Evolutionary conservation across 768 basidiomycete genomes (phyloP), one percentile per base, ranked within the genome.

Genomic region (Hygrophorus pudorinus): DNA sequence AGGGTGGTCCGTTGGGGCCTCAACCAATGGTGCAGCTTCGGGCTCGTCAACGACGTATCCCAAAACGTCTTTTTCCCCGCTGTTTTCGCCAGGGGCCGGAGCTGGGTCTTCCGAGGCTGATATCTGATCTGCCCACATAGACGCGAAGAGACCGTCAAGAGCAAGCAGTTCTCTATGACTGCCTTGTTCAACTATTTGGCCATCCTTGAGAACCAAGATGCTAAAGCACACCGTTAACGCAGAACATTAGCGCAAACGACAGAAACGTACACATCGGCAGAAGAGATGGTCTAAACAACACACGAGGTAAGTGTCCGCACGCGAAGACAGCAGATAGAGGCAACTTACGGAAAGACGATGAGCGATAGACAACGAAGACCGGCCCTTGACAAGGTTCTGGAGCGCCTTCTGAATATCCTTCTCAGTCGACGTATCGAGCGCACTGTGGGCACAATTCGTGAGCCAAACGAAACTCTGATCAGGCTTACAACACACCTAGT

Each of bases 151-250:
- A 41, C 86, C 86, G 51, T 83, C 74, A 36, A 65, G 62, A 24
- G 78, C 76, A 37, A 92, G 63, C 27, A 96, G 69, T 48, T 92
- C 87, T 46, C 74, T 77, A 60, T 90, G 89, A 33, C 64, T 75
- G 7, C 90, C 90, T 47, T 76, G 75, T 61, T 97, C 94, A 31
- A 85, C 69, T 36, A 98, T 82, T 56, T 80, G 77, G 3, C 94
- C 93, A 56, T 96, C 85, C 53, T 86, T 85, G 47, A 98, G 77
- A 18, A 96, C 91, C 41, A 94, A 65, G 55, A 98, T 96, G 44
- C 87, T 88, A 51, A 28, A 50, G 47, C 46, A 13, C 20, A 28
- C 31, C 32, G 14, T 55, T 24, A 55, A 39, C 41, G 38, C 41
- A 32, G 24, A 13, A 27, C 13, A 38, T 14, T n/a, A 43, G 32